phyloP scores from a whole-genome alignment of 140 eudicot genomes.

The Bidens hawaiensis region DNA sequence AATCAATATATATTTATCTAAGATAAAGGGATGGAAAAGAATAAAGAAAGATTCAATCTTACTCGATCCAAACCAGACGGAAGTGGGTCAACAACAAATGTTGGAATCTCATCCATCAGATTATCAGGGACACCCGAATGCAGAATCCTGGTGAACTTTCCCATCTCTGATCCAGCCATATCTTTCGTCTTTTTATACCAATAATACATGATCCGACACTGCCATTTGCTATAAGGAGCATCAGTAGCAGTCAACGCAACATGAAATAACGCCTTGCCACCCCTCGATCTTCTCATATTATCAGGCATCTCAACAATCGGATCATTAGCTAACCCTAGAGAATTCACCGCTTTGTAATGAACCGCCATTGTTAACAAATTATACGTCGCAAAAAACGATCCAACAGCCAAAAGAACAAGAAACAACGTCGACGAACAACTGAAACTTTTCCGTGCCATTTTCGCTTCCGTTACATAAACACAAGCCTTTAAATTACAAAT shows the following conservation, averaged over 20 bases:
- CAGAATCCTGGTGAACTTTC: constrained; percentile 69
- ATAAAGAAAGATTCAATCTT: constrained; percentile 26
- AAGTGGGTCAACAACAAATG: constrained; percentile 80
- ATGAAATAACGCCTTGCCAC: constrained; percentile 45
- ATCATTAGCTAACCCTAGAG: constrained; percentile 28
- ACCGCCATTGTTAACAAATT: constrained; percentile 43
- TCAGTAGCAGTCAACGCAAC: constrained; percentile 80
- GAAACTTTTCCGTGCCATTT: constrained; percentile 41
- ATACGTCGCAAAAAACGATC: constrained; percentile 63
- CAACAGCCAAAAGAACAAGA: constrained; percentile 50
- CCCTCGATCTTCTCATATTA: constrained; percentile 30
- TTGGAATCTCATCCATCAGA: constrained; percentile 84
- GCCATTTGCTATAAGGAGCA: constrained; percentile 89
- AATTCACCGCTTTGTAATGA: constrained; percentile 27
- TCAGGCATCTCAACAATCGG: constrained; percentile 65
- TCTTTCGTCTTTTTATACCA: constrained; percentile 73
- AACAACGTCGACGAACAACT: constrained; percentile 36
- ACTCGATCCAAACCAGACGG: constrained; percentile 84
- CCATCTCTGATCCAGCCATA: constrained; percentile 74
- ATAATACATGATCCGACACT: constrained; percentile 82
- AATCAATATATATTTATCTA: not conserved
- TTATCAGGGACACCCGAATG: constrained; percentile 75
- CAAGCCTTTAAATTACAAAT: not conserved
- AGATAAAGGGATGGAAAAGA: not conserved
- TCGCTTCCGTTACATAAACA: constrained; percentile 19